These are phyloP conservation scores for Starmerella sirachaensis DNA, from an alignment of 805 yeast genomes.

Conservation along the genomic window DNA sequence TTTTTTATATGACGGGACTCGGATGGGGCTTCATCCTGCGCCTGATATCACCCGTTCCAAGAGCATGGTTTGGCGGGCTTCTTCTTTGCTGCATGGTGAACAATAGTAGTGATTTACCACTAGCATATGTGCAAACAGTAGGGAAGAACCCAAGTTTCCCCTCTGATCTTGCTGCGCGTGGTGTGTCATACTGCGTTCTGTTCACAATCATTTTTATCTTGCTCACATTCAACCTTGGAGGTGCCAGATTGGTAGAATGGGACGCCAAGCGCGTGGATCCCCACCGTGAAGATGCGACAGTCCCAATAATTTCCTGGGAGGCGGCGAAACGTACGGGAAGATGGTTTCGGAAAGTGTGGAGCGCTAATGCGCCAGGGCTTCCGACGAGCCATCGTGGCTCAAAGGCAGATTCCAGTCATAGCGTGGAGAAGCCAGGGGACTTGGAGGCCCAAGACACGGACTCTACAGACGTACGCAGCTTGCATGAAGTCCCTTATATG, in stretches of 20 bases:
- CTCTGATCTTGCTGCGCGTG: constrained; percentile 49
- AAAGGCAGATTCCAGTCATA: constrained; percentile 2
- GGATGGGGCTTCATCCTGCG: constrained; percentile 33
- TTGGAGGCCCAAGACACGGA: background rate
- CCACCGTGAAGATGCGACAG: constrained; percentile 18
- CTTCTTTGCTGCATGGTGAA: constrained; percentile 63
- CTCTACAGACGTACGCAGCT: too few species aligned
- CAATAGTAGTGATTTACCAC: constrained; percentile 72
- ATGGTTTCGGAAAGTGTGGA: background rate
- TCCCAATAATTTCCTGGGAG: constrained; percentile 18
- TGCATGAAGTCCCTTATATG: too few species aligned
- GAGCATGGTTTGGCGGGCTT: constrained; percentile 65
- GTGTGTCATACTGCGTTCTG: constrained; percentile 74
- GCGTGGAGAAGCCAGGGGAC: background rate
- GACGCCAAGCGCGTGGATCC: constrained; percentile 42
- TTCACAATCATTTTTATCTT: constrained; percentile 58
- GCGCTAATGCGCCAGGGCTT: background rate
- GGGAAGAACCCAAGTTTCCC: constrained; percentile 50
- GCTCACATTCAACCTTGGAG: constrained; percentile 63
- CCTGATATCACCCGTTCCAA: constrained; percentile 48
- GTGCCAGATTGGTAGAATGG: constrained; percentile 53
- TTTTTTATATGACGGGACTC: constrained; percentile 38
- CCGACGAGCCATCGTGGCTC: constrained; percentile 1
- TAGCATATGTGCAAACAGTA: constrained; percentile 59
- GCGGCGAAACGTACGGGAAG: constrained; percentile 8